Evolutionary conservation across 2,329 filamentous ascomycete genomes (phyloP), one percentile per base, ranked within the genome.

Genomic region (Colletotrichum sublineola): DNA sequence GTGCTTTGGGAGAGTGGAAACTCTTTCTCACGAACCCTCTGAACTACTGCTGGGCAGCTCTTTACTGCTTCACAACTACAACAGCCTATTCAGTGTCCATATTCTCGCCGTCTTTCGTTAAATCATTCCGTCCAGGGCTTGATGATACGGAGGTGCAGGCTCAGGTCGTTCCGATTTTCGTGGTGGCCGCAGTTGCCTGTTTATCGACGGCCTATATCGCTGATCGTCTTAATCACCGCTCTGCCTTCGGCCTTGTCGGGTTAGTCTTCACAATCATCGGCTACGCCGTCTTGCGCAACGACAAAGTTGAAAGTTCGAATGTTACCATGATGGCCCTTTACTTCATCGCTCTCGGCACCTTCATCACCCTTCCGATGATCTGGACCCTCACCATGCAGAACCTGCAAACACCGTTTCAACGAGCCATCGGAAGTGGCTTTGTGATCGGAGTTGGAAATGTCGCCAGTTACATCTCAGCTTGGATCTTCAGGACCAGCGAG

Each of bases 401-500:
- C 52, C 53, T 74, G 12, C 62, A 62, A 20, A 75, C 74, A 0
- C 74, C 74, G 3, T 75, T 75, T 20, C 74, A 75, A 52, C 67
- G 73, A 29, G 74, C 74, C 74, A 52, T 79, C 75, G 42, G 79
- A 73, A 24, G 73, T 74, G 56, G 84, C 78, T 55, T 86, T 80
- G 44, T 80, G 79, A 62, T 86, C 81, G 44, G 81, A 80, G 52
- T 83, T 80, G 74, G 83, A 80, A 55, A 83, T 80, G 57, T 83
- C 9, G 53, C 71, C 6, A 46, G 67, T 5, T 75, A 75, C 60
- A 72, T 75, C 33, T 75, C 74, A 9, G 68, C 74, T 8, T 75
- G 74, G 74, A 74, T 75, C 60, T 75, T 75, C 56, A 74, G 69
- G 29, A 75, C 64, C 12, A 75, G 71, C 42, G 70, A 74, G 31